Evolutionary conservation across 2,329 filamentous ascomycete genomes (phyloP), one percentile per base, ranked within the genome.

Genomic region (Colletotrichum siamense): DNA sequence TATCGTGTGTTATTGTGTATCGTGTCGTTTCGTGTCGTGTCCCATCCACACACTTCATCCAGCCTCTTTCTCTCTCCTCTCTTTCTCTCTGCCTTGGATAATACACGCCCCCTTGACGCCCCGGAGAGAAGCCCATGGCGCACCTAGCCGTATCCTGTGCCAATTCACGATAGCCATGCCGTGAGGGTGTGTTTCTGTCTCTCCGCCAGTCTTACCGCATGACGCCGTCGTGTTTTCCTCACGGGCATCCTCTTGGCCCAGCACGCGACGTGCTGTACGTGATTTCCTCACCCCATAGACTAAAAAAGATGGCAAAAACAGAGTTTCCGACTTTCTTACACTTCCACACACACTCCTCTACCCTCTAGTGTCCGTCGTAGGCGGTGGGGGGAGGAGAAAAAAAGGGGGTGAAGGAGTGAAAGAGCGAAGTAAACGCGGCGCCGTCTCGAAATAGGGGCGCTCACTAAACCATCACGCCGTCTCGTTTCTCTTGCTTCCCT

Each of bases 131-230:
- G 44, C n/a, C 44, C 44, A 52, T 52, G 44, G 44, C 44, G 30
- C 30, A n/a, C 59, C 15, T 63, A 22, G n/a, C 12, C 30, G n/a
- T 2, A 24, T 63, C n/a, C 59, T 6, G 30, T 36, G 59, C n/a
- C 59, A 63, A 32, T 63, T 36, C 59, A 63, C 59, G 59, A 34
- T 22, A 52, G 44, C n/a, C 44, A 52, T 52, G 44, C 44, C n/a
- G 44, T 32, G 59, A 7, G 52, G 16, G 22, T 24, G 22, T 65
- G 26, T 32, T n/a, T 57, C 5, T 71, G 34, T 49, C 52, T 62
- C 69, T 57, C 69, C 73, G 39, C 63, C 63, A 57, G 73, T 76
- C 73, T 73, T 69, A 73, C 73, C 55, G 69, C 73, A 76, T 73
- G 63, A 67, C 73, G 73, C 73, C 73, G 69, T 39, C 65, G 32